phyloP scores from a whole-genome alignment of 176 grass and related monocot genomes.

The Hyparrhenia diplandra region DNA sequence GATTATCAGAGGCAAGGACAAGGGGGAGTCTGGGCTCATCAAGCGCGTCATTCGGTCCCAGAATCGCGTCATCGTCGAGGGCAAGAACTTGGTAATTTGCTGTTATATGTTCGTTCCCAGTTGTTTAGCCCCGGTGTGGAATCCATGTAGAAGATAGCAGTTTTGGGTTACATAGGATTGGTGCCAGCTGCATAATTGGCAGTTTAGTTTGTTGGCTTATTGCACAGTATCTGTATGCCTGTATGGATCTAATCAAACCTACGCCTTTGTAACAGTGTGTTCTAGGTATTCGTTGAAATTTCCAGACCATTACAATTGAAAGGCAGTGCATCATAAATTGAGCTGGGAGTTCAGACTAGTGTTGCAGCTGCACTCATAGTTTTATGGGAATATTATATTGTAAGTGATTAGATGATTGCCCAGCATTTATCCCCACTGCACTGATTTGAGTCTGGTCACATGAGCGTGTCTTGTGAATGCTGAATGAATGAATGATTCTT shows the following conservation, averaged over 20 bases:
- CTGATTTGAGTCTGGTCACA: too few species aligned
- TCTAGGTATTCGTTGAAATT: not conserved
- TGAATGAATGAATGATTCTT: too few species aligned
- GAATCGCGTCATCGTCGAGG: conserved; percentile 90
- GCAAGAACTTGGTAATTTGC: conserved; percentile 83
- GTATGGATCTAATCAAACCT: not conserved
- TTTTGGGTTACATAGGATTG: not conserved
- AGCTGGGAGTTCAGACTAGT: not conserved
- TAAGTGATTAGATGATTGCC: too few species aligned
- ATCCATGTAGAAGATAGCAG: not conserved
- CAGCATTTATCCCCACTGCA: too few species aligned
- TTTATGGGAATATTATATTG: not conserved
- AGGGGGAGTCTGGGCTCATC: conserved; percentile 74
- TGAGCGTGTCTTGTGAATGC: too few species aligned
- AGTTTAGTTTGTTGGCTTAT: not conserved
- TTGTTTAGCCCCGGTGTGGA: not conserved
- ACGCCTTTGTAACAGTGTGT: too few species aligned
- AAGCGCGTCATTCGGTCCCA: conserved; percentile 92
- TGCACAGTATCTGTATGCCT: too few species aligned
- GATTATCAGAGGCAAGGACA: conserved; percentile 94
- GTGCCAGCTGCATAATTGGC: not conserved
- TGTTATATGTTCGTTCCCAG: not conserved
- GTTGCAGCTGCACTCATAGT: not conserved
- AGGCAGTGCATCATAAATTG: not conserved
- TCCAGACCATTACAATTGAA: not conserved